Percentiles rank a stretch among this genome's conserved stretches.
Evolutionary conservation across 106 monocot genomes (phyloP).

Genomic region (Platanthera guangdongensis): DNA sequence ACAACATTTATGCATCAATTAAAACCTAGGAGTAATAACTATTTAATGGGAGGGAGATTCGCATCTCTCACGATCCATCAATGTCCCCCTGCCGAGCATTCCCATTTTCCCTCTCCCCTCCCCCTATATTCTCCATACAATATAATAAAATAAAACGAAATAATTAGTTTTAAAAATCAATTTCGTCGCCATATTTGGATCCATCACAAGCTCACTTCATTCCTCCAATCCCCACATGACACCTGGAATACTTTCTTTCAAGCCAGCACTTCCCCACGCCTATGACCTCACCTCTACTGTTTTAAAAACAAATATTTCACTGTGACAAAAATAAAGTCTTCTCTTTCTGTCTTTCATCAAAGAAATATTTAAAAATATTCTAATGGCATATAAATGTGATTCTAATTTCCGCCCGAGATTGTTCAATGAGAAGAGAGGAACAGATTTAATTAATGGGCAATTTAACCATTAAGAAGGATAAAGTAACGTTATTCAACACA

Average conservation of each 20-base stretch:
- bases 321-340: no score
- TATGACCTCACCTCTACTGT: not conserved
- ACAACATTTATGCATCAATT: constrained; percentile 5
- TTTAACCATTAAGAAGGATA: not conserved
- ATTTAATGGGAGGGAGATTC: not conserved
- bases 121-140: not conserved
- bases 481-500: not conserved
- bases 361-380: no score
- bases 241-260: not conserved
- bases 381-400: no score
- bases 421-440: no score
- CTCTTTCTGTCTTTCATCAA: no score
- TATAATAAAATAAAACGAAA: not conserved
- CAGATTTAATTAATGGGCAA: not conserved
- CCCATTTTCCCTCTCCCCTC: not conserved
- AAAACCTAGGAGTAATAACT: constrained; percentile 5
- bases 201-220: not conserved
- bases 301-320: no score
- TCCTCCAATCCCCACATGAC: not conserved
- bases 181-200: no score
- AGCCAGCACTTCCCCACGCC: not conserved
- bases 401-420: no score
- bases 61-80: not conserved
- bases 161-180: not conserved
- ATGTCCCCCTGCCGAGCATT: constrained; percentile 1